phyloP scores from a whole-genome alignment of 352 stramenopile species.

The Globisporangium nodosum region DNA sequence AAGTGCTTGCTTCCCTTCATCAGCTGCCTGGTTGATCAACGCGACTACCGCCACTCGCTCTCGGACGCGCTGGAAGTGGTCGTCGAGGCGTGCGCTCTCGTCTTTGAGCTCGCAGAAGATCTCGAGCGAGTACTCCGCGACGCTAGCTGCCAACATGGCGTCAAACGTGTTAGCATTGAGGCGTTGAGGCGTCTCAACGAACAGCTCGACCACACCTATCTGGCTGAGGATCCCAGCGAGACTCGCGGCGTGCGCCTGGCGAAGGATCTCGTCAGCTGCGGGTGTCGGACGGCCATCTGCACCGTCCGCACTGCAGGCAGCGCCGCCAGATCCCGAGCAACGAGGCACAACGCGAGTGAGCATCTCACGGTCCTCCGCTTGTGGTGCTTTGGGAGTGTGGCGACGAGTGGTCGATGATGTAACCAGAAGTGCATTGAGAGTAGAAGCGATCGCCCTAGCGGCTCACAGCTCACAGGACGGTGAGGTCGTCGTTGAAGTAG shows the following conservation, averaged over 20 bases:
- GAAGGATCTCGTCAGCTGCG: slow-evolving; percentile 35
- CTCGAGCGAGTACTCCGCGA: slow-evolving; percentile 43
- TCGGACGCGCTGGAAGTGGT: slow-evolving; percentile 25
- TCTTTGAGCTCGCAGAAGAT: slow-evolving; percentile 45
- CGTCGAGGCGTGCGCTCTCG: slow-evolving; percentile 22
- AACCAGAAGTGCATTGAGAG: no score
- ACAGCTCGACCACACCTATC: slow-evolving; percentile 25
- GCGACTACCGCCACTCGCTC: slow-evolving; percentile 25
- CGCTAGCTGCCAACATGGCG: slow-evolving; percentile 20
- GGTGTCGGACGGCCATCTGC: background rate
- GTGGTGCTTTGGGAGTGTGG: no score
- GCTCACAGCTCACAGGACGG: slow-evolving; percentile 34
- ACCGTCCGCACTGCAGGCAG: background rate
- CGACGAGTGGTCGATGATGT: no score
- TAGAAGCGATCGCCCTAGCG: background rate
- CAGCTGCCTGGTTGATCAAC: slow-evolving; percentile 5
- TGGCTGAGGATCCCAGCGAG: slow-evolving; percentile 45
- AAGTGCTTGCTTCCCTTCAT: background rate
- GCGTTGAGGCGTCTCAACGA: background rate
- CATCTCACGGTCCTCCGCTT: background rate
- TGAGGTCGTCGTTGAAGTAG: slow-evolving; percentile 94
- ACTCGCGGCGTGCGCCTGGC: slow-evolving; percentile 34
- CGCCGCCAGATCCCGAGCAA: background rate
- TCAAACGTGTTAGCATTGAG: background rate
- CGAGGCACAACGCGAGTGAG: slow-evolving; percentile 9